Base-by-base conservation (phyloP, 176 grass and related monocot species). In the Triticum monococcum region DNA sequence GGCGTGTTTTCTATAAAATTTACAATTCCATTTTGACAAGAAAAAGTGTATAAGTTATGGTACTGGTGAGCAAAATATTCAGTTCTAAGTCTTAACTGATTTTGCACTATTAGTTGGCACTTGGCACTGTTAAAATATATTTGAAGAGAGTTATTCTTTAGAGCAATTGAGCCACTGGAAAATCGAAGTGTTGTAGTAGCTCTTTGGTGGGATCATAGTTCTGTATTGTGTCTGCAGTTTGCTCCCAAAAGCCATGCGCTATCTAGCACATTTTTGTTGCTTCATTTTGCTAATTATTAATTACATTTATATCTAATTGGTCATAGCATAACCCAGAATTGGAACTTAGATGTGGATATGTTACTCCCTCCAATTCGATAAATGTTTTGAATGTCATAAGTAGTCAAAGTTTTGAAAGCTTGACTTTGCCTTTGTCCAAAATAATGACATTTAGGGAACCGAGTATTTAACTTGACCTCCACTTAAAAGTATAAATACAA, bases 21-120 rank as follows among this genome's bases (percentile, higher is more conserved):
- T 35, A 2, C 14, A 63, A 78, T 81, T 86, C 35, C 52, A 50
- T 35, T 86, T 93, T 90, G 48, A 32, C 41, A 13, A 52, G 31
- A 57, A 59, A 7, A 59, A 67, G 74, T 67, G 2, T 59, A 45
- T 36, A 60, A 32, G 4, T 50, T n/a, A 43, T 59, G 3, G 8
- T 31, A 24, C 77, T 45, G 48, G n/a, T 68, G 22, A 68, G 32
- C 31, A 54, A 13, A 88, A 41, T 36, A 30, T 64, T 25, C 24
- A 60, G 26, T 75, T 82, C 8, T 62, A 35, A 45, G 20, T 69
- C 18, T 40, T 41, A 30, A 33, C 17, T 18, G 32, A 61, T 60
- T 22, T 46, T 11, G 60, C 73, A 63, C 18, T 79, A 79, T 70
- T 48, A 25, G 46, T 60, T 40, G 1, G 50, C 25, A 70, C 37